Base-by-base conservation (phyloP, 1,139 yeast species). In the Hyphopichia khmerensis region DNA sequence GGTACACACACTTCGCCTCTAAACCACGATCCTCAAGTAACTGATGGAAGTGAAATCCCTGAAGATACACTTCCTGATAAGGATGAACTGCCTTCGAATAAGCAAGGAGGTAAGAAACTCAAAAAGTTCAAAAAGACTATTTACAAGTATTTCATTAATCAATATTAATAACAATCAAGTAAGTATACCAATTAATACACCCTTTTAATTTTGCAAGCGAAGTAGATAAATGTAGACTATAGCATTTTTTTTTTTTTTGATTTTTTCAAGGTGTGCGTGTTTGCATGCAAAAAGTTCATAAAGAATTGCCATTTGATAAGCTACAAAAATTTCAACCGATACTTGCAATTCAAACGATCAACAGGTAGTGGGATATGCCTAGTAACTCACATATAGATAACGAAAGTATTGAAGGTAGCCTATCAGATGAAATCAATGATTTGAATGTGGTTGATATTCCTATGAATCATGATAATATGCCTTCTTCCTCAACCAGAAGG, bases 121-220 rank as follows among this genome's bases (percentile, higher is more conserved):
- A 49, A 51, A 33, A 62, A 60, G 42, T 67, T 71, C 48, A 70
- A 61, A 44, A 59, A 62, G 31, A 67, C 55, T 44, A 51, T 72
- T 35, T 60, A 59, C 49, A 70, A 69, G 48, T 65, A 63, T 43
- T 72, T 72, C 46, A 59, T 72, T 15, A 67, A 64, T 45, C 26
- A 27, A 19, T 36, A 36, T 27, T 27, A 36, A 23, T n/a, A n/a
- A n/a, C n/a, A n/a, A n/a, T n/a, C n/a, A n/a, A n/a, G n/a, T n/a
- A n/a, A n/a, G n/a, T n/a, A n/a, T n/a, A n/a, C n/a, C n/a, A n/a
- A n/a, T n/a, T n/a, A n/a, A n/a, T n/a, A n/a, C n/a, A n/a, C n/a
- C n/a, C n/a, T n/a, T n/a, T n/a, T n/a, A n/a, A n/a, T n/a, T n/a
- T n/a, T n/a, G n/a, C n/a, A n/a, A n/a, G n/a, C n/a, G n/a, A n/a